Percentiles rank a stretch among this genome's conserved stretches.
phyloP scores from a whole-genome alignment of 306 rosid genomes.

The Castanospermum australe region DNA sequence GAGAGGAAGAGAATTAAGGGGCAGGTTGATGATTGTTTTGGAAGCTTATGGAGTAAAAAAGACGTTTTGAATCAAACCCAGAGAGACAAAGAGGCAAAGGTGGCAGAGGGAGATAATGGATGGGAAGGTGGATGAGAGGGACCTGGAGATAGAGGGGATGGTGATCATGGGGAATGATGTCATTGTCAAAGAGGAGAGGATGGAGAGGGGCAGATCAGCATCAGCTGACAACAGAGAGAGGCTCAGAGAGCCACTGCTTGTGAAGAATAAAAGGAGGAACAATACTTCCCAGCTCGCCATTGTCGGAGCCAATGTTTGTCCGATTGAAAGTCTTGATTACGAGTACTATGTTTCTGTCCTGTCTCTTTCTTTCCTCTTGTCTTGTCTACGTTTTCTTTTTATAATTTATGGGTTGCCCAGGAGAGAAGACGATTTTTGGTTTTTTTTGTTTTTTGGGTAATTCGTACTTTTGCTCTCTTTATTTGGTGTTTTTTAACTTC shows the following conservation, averaged over 20 bases:
- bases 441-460: neutral
- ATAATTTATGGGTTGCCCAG: neutral
- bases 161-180: neutral
- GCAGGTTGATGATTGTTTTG: neutral
- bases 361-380: neutral
- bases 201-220: neutral
- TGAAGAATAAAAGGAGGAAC: slow-evolving; percentile 40
- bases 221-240: slow-evolving; percentile 4
- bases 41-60: neutral
- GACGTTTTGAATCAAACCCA: neutral
- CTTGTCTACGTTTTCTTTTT: neutral
- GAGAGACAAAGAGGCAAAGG: neutral
- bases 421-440: neutral
- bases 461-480: neutral
- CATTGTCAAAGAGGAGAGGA: neutral
- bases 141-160: neutral
- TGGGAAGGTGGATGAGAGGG: neutral
- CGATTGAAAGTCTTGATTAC: slow-evolving; percentile 85
- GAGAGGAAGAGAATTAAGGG: neutral
- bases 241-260: slow-evolving; percentile 46
- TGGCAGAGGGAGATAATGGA: neutral
- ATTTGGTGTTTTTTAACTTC: too few species aligned
- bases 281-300: slow-evolving; percentile 75
- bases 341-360: slow-evolving; percentile 39
- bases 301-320: slow-evolving; percentile 68